Base-by-base conservation (phyloP, 2,329 filamentous ascomycete genomes). In the Pseudogymnoascus sp. region DNA sequence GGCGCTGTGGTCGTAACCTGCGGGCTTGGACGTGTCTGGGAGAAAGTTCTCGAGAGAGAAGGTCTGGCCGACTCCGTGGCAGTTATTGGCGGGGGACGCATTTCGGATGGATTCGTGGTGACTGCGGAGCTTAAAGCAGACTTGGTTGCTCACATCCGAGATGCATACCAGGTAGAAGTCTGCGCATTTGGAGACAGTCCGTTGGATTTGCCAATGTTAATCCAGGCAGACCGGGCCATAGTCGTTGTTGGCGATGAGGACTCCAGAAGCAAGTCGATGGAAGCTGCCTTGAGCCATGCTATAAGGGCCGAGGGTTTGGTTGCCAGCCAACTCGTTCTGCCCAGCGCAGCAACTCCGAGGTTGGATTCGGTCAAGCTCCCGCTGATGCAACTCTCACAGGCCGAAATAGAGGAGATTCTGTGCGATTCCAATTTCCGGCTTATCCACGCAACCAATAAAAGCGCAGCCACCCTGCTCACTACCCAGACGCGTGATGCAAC, bases 121-220 rank as follows among this genome's bases (percentile, higher is more conserved):
- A 84, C 80, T 0, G 73, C 78, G 5, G 67, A 65, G 0, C 71
- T 81, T 18, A 88, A 88, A 69, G 78, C 73, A 1, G 68, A 67
- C 0, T 44, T 86, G 23, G 80, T 84, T 0, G 60, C 61, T 1
- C 73, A 69, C 2, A 69, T 86, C 18, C 73, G 71, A 61, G 25
- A 74, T 0, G 16, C 16, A 0, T 66, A 78, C 42, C 3, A 72
- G 0, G 50, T 77, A 28, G 70, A 77, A 40, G 79, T 86, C 16
- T 79, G 75, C 70, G 84, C 82, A 0, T 84, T 88, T 66, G 84
- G 84, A n/a, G 84, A 87, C 67, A 84, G 84, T 66, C 76, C 76
- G 0, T 65, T 86, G 5, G 85, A 88, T 66, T 40, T 88, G 16
- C 71, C 74, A 0, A 88, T 88, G 85, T 66, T 88, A 11, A 66